Conservation (phyloP, 176 grass and related monocot genomes). For the Pontederia paniculata region DNA sequence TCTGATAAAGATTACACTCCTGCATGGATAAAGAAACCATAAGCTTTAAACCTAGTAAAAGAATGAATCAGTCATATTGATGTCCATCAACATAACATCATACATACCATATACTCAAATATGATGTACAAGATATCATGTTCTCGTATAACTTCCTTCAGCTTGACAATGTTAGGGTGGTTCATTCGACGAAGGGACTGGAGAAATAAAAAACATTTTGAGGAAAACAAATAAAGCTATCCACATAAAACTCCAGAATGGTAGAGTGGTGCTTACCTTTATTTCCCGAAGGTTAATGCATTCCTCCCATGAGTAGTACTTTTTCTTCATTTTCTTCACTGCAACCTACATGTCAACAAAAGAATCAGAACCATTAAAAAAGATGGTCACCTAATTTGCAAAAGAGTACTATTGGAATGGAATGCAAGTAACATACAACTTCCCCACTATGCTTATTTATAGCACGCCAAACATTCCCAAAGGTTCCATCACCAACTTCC, state of each 20-base stretch:
- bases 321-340: constrained; percentile 99
- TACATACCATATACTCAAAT: constrained; percentile 99
- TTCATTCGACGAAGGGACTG: constrained; percentile 94
- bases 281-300: constrained; percentile 93
- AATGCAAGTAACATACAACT: constrained; percentile 69
- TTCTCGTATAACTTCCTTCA: constrained; percentile 96
- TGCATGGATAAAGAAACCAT: not conserved
- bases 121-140: constrained; percentile 82
- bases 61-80: not conserved
- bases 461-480: constrained; percentile 96
- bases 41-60: not conserved
- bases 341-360: constrained; percentile 55
- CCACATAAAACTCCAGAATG: not conserved
- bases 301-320: constrained; percentile 98
- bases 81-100: not conserved
- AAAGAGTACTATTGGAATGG: not conserved
- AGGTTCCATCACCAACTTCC: constrained; percentile 99
- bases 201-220: not conserved
- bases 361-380: not conserved
- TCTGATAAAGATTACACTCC: constrained; percentile 93
- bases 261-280: constrained; percentile 42
- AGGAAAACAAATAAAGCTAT: not conserved
- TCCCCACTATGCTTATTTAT: constrained; percentile 95
- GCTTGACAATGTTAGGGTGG: constrained; percentile 94
- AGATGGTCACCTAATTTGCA: not conserved